Evolutionary conservation across 164 flowering plant genomes (phyloP).

Genomic region (Vitis rotundifolia): DNA sequence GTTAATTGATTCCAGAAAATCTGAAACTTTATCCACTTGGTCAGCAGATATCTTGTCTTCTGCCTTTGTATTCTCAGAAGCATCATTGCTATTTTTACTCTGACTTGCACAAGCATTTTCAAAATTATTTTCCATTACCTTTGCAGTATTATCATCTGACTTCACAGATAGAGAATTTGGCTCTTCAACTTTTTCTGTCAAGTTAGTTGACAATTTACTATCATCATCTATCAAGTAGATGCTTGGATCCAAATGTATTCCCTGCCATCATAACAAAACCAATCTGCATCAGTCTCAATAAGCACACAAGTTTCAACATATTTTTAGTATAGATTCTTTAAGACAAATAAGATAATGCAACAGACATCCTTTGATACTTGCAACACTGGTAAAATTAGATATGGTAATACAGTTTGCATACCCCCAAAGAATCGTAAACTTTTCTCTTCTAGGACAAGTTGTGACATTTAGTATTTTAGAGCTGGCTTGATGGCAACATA

Average conservation of each 20-base stretch:
- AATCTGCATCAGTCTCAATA: neutral
- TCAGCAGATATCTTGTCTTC: conserved; percentile 30
- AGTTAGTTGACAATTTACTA: conserved; percentile 41
- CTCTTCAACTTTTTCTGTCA: conserved; percentile 34
- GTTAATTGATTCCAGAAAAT: conserved; percentile 35
- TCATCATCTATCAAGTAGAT: conserved; percentile 94
- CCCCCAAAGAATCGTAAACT: too few species aligned
- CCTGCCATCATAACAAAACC: conserved; percentile 46
- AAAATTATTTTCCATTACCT: conserved; percentile 24
- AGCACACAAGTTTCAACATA: neutral
- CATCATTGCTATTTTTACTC: conserved; percentile 14
- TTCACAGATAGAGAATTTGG: conserved; percentile 21
- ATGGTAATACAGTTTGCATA: too few species aligned
- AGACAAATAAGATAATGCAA: too few species aligned
- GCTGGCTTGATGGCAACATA: too few species aligned
- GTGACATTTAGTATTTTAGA: too few species aligned
- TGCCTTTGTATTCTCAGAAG: conserved; percentile 7
- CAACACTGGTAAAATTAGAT: too few species aligned
- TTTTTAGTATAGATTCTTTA: too few species aligned
- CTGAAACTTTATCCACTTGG: conserved; percentile 40
- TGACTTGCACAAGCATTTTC: conserved; percentile 20
- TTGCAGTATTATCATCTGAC: conserved; percentile 25
- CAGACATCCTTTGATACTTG: too few species aligned
- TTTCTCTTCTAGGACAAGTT: too few species aligned
- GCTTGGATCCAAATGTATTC: conserved; percentile 96